Percentiles rank a stretch among this genome's conserved stretches.
These are phyloP conservation scores for Colletotrichum sp. DNA, from an alignment of 2,329 filamentous ascomycete genomes.

Conservation along the genomic window DNA sequence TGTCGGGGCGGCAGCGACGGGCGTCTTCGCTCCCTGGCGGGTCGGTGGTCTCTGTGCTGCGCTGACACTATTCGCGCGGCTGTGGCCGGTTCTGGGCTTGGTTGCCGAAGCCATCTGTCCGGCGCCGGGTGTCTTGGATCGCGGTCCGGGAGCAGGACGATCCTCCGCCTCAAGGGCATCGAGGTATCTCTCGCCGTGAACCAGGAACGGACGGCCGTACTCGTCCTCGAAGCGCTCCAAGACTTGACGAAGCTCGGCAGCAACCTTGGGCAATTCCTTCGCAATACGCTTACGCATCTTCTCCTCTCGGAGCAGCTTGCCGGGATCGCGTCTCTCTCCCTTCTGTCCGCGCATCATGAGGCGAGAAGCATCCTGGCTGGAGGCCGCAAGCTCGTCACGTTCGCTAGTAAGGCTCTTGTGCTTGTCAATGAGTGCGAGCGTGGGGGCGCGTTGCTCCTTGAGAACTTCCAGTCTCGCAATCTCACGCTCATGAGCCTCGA, in stretches of 20 bases:
- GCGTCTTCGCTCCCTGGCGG: conserved; percentile 52
- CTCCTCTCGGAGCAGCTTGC: conserved; percentile 91
- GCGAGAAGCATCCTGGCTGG: conserved; percentile 92
- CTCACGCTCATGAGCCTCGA: conserved; percentile 94
- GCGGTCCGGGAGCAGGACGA: conserved; percentile 54
- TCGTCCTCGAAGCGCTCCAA: conserved; percentile 92
- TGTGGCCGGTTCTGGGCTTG: conserved; percentile 40
- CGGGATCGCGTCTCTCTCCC: conserved; percentile 92
- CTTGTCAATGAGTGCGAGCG: conserved; percentile 80
- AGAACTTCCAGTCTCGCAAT: conserved; percentile 82
- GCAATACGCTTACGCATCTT: conserved; percentile 97
- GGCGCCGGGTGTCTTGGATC: conserved; percentile 76
- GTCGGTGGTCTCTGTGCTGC: conserved; percentile 15
- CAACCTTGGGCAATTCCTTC: conserved; percentile 93
- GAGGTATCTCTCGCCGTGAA: conserved; percentile 90
- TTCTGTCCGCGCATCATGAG: conserved; percentile 91
- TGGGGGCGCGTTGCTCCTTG: conserved; percentile 86
- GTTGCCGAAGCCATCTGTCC: conserved; percentile 53
- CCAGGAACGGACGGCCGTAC: conserved; percentile 89
- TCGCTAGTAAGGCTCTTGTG: conserved; percentile 85
- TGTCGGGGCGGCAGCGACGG: conserved; percentile 46
- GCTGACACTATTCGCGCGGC: conserved; percentile 40
- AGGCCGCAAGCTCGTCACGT: conserved; percentile 84
- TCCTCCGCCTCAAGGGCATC: conserved; percentile 77
- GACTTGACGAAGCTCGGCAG: conserved; percentile 80